Evolutionary conservation across 768 basidiomycete species (phyloP), one percentile per base, ranked within the genome.

Genomic region (Pisolithus marmoratus): DNA sequence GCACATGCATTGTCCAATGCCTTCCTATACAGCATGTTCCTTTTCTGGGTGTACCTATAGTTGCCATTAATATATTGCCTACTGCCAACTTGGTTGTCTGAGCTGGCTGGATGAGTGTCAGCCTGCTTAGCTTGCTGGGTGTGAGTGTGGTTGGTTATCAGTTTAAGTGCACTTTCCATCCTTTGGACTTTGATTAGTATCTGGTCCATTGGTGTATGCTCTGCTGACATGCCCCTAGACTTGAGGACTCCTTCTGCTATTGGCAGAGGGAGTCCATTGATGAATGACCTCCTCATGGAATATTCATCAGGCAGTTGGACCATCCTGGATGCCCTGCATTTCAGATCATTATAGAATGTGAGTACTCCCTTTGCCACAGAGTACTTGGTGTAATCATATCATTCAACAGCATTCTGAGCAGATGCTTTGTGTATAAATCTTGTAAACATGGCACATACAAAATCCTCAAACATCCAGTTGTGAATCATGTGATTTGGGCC

Each of bases 261-360:
- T 20, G 36, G 19, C 24, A 36, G 37, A 3, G 38, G 48, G 19
- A 49, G 27, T 40, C 48, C 37, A 8, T 34, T 40, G n/a, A 49
- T 4, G 37, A 49, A 49, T 23, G 38, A 20, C 9, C 22, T 19
- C 19, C 36, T 49, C 34, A 49, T 38, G 8, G 36, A 38, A 26
- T 50, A 50, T 6, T 50, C 31, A 29, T 50, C 49, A 3, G 49
- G 49, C 11, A 9, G 24, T 34, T 50, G 41, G 4, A 50, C 38
- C 38, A 50, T 40, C 15, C 40, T 17, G n/a, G 22, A 12, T 27
- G 49, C 49, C 5, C 23, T 15, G 20, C 19, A 27, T 38, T 43
- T 23, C 24, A 50, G 9, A 8, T 50, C 38, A 27, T 50, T 50
- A 19, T 41, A 50, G 26, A 50, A 50, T 7, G 40, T 22, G 7